Base-by-base conservation (phyloP, 139 green algal species). In the Monoraphidium neglectum region DNA sequence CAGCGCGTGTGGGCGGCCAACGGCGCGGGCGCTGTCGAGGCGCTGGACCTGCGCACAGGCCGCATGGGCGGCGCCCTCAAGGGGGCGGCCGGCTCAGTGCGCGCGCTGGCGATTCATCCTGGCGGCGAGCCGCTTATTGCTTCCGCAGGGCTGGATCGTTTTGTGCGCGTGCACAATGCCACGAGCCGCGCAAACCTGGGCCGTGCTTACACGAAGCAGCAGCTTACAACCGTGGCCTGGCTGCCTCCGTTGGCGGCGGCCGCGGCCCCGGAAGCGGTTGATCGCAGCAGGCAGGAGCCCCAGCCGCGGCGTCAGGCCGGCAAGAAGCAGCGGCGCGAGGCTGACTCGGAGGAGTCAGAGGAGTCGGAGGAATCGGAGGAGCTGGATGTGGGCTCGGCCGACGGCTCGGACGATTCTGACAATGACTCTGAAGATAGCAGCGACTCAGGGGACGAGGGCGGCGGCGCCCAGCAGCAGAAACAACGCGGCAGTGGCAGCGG, bases 171-270 rank as follows among this genome's bases (percentile, higher is more conserved):
- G 32, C 83, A 95, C 78, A 60, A 68, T 71, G 82, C 84, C 5
- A 2, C 6, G 16, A 89, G 54, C 21, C 73, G 85, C 16, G 43
- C 75, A 71, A 72, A 68, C n/a, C 64, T 83, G 18, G 77, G 59
- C 32, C 87, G 87, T 67, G 78, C 87, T 1, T 93, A 94, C 77
- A 68, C 89, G 36, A 93, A 93, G 77, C 83, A 88, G 70, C 81
- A 88, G 65, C 77, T 92, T 13, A 86, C 86, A 0, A 81, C 54
- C 0, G 69, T 87, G 2, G 61, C 56, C n/a, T 87, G 81, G 81
- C 63, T 82, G 24, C 81, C 81, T 1, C 28, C 62, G 35, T 32
- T 37, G 56, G 61, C 54, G 46, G 33, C 37, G n/a, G 61, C 70
- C 40, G 70, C 56, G 15, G 54, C 57, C 26, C 26, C 56, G 32